Evolutionary conservation across 2,329 filamentous ascomycete genomes (phyloP).

Genomic region (Amauroascus niger): DNA sequence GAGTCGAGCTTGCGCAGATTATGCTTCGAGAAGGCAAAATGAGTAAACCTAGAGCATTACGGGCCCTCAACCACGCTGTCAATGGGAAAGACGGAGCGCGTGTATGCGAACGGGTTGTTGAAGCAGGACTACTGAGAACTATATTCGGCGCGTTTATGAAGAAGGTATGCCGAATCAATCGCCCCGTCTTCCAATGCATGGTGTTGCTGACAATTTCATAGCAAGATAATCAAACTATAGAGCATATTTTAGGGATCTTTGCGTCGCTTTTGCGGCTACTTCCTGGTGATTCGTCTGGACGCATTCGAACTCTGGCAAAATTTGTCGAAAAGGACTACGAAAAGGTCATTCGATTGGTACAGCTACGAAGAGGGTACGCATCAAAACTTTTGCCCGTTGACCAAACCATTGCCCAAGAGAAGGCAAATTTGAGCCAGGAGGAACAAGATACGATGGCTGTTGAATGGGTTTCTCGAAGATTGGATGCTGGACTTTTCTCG

Average conservation of each 20-base stretch:
- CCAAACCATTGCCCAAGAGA: slow-evolving; percentile 51
- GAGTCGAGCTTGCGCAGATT: slow-evolving; percentile 80
- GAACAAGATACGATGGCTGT: slow-evolving; percentile 54
- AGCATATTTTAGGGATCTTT: slow-evolving; percentile 79
- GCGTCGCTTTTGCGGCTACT: slow-evolving; percentile 69
- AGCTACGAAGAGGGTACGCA: slow-evolving; percentile 61
- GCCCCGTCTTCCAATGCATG: neutral
- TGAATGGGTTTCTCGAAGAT: slow-evolving; percentile 62
- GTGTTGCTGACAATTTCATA: slow-evolving; percentile 23
- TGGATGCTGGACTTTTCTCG: slow-evolving; percentile 77
- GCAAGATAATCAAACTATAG: slow-evolving; percentile 55
- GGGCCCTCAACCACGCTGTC: slow-evolving; percentile 74
- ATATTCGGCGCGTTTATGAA: slow-evolving; percentile 85
- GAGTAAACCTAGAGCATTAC: slow-evolving; percentile 65
- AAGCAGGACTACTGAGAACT: slow-evolving; percentile 73
- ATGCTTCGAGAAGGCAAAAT: slow-evolving; percentile 85
- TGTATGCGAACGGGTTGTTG: slow-evolving; percentile 67
- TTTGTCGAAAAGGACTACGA: slow-evolving; percentile 92
- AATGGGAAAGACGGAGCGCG: slow-evolving; percentile 48
- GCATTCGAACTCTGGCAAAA: slow-evolving; percentile 81
- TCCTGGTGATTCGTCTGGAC: slow-evolving; percentile 63
- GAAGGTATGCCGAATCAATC: slow-evolving; percentile 36
- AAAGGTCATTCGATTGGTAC: slow-evolving; percentile 65
- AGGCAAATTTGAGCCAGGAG: slow-evolving; percentile 45
- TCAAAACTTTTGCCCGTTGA: slow-evolving; percentile 55